A percentile compares a stretch with the other conserved stretches of the same genome.
Evolutionary conservation across 2,329 filamentous ascomycete genomes (phyloP).

Genomic region (Madurella mycetomatis): DNA sequence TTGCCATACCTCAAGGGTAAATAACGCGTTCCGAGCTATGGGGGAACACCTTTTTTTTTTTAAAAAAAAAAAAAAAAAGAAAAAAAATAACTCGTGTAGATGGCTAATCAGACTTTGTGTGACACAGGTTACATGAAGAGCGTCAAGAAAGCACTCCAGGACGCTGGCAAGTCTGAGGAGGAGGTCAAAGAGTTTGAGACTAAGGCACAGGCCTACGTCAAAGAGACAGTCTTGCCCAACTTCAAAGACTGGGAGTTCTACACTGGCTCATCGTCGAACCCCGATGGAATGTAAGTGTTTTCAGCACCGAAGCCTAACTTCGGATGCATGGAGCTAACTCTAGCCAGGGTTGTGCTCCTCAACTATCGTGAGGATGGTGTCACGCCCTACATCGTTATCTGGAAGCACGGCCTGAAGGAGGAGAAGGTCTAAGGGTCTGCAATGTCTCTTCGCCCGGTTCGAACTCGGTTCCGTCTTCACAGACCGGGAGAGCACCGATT

Average conservation of each 20-base stretch:
- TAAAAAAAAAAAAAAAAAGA: too few species aligned
- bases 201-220: constrained; percentile 68
- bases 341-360: constrained; percentile 72
- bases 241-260: constrained; percentile 98
- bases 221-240: constrained; percentile 70
- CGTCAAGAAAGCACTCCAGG: constrained; percentile 67
- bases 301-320: neutral
- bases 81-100: too few species aligned
- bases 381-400: constrained; percentile 84
- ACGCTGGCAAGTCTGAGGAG: constrained; percentile 52
- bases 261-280: constrained; percentile 87
- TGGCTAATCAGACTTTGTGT: constrained; percentile 7
- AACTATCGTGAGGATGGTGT: constrained; percentile 97
- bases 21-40: neutral
- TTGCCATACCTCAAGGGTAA: constrained; percentile 78
- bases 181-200: constrained; percentile 75
- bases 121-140: constrained; percentile 77
- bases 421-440: constrained; percentile 74
- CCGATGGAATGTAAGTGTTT: constrained; percentile 78
- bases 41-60: neutral
- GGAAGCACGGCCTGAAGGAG: constrained; percentile 89
- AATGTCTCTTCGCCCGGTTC: too few species aligned
- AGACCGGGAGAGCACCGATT: too few species aligned
- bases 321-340: constrained; percentile 1
- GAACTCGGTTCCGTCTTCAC: too few species aligned